A percentile compares a stretch with the other conserved stretches of the same genome.
Evolutionary conservation across 495 filamentous ascomycete species (phyloP).

Genomic region (Tuber umbilicatum): DNA sequence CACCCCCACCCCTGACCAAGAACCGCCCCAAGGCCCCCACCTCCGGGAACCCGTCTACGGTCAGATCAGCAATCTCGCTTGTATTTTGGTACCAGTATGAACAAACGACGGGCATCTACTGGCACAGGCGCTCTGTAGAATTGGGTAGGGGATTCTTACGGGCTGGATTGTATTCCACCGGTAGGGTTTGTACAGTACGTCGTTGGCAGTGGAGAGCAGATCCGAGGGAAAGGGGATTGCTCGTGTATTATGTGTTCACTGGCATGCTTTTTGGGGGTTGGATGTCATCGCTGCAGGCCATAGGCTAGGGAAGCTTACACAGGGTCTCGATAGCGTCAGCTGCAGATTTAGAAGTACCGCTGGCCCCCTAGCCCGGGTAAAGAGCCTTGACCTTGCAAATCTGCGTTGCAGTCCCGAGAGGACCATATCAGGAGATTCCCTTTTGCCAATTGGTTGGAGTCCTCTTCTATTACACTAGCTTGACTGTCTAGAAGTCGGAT

Average conservation of each 20-base stretch:
- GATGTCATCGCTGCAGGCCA: conserved; percentile 46
- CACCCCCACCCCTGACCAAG: conserved; percentile 44
- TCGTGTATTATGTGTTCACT: too few relatives aligned
- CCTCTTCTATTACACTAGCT: conserved; percentile 45
- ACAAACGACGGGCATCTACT: conserved; percentile 51
- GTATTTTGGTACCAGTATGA: conserved; percentile 51
- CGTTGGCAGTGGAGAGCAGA: too few relatives aligned
- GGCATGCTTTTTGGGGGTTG: conserved; percentile 42
- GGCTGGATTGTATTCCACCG: conserved; percentile 49
- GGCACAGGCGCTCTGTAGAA: conserved; percentile 49
- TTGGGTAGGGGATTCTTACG: conserved; percentile 45
- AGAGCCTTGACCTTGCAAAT: conserved; percentile 40
- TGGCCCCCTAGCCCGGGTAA: conserved; percentile 46
- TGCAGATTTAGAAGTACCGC: conserved; percentile 46
- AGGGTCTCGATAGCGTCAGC: conserved; percentile 49
- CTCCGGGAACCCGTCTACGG: conserved; percentile 41
- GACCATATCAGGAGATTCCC: conserved; percentile 47
- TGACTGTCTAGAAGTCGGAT: conserved; percentile 22
- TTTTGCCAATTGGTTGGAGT: conserved; percentile 45
- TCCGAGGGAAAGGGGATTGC: conserved; percentile 26
- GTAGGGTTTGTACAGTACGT: conserved; percentile 11
- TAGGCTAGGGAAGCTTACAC: conserved; percentile 51
- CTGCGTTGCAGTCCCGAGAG: conserved; percentile 42
- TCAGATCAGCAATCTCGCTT: conserved; percentile 44
- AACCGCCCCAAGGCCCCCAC: conserved; percentile 45